These are phyloP conservation scores for Geotrichum aggregatum DNA, from an alignment of 1,139 yeast genomes.

Conservation along the genomic window DNA sequence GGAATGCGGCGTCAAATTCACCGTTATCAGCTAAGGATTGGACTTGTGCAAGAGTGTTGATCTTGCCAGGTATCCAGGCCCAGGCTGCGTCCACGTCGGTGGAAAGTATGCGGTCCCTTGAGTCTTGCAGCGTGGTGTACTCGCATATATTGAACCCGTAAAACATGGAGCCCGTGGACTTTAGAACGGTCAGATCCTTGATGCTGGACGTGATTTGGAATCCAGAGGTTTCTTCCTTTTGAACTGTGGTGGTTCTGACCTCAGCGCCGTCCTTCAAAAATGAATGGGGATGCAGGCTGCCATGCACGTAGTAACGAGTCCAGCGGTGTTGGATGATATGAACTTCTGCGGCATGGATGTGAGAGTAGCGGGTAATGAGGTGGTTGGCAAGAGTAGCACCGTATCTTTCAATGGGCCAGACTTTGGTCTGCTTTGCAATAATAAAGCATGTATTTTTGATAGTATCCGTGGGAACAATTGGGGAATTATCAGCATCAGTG, in stretches of 20 bases:
- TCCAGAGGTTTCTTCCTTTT: constrained; percentile 42
- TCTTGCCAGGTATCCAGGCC: constrained; percentile 55
- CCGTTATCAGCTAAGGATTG: constrained; percentile 53
- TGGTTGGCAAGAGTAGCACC: constrained; percentile 82
- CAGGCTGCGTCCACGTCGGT: constrained; percentile 80
- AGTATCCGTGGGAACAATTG: constrained; percentile 89
- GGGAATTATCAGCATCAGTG: constrained; percentile 79
- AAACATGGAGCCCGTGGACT: constrained; percentile 92
- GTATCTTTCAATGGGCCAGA: constrained; percentile 84
- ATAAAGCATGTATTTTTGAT: constrained; percentile 82
- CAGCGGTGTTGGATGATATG: constrained; percentile 68
- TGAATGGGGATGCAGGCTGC: constrained; percentile 75
- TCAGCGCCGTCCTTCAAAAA: constrained; percentile 83
- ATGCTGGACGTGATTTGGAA: constrained; percentile 64
- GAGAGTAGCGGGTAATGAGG: constrained; percentile 68
- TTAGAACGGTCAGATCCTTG: constrained; percentile 79
- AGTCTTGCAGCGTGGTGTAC: constrained; percentile 79
- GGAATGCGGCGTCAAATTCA: constrained; percentile 58
- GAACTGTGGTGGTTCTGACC: constrained; percentile 59
- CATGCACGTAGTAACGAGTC: constrained; percentile 71
- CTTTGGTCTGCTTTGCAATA: constrained; percentile 71
- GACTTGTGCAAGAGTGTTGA: constrained; percentile 52
- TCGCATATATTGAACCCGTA: constrained; percentile 82
- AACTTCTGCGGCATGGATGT: constrained; percentile 68
- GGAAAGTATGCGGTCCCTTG: constrained; percentile 77